Conservation (phyloP, 108 stramenopile species). For the Conticribra guillardii region DNA sequence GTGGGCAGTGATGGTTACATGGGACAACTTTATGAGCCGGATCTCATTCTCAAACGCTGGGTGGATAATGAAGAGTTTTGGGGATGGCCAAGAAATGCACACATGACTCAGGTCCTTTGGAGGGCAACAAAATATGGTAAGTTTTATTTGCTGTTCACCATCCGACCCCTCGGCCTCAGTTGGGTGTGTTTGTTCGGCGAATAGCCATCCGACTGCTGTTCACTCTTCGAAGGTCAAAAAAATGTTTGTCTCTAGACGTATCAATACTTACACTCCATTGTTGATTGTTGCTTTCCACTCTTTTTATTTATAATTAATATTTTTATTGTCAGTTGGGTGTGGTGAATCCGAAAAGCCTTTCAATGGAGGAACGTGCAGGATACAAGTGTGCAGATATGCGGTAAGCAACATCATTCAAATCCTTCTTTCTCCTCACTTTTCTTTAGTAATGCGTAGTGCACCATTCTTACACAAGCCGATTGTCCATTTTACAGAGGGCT, state of each 20-base stretch:
- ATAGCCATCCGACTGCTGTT: too few relatives aligned
- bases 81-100: not conserved
- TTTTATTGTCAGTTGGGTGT: not conserved
- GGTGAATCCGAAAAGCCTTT: not conserved
- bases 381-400: not conserved
- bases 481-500: not conserved
- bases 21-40: not conserved
- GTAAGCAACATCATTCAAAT: not conserved
- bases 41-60: not conserved
- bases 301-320: not conserved
- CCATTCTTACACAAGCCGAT: too few relatives aligned
- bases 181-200: too few relatives aligned
- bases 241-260: too few relatives aligned
- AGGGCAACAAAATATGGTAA: too few relatives aligned
- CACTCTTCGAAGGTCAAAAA: too few relatives aligned
- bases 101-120: not conserved
- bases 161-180: too few relatives aligned
- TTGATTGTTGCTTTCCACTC: not conserved
- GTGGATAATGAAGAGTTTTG: not conserved
- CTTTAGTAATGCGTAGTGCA: too few relatives aligned
- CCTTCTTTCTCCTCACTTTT: too few relatives aligned
- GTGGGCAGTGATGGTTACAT: not conserved
- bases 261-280: not conserved
- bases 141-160: too few relatives aligned
- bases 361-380: not conserved